A percentile compares a stretch with the other conserved stretches of the same genome.
Conservation (phyloP, 805 yeast species). For the Priceomyces medius region DNA sequence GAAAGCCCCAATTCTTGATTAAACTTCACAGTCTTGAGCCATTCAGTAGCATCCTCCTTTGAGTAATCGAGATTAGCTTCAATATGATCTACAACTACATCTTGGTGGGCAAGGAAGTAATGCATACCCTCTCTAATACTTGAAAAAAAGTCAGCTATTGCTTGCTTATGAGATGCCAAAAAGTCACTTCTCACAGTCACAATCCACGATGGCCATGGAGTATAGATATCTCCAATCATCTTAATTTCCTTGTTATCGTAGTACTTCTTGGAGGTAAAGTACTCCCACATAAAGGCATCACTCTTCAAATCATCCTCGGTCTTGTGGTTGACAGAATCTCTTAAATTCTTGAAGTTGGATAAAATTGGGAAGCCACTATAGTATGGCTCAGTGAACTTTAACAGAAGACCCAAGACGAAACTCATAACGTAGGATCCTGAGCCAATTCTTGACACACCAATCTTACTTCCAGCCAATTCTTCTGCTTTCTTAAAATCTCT, state of each 20-base stretch:
- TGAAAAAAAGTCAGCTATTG: constrained; percentile 39
- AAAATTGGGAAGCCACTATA: constrained; percentile 54
- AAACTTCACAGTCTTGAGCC: constrained; percentile 80
- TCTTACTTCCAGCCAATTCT: constrained; percentile 58
- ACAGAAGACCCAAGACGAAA: constrained; percentile 69
- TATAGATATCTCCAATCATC: constrained; percentile 80
- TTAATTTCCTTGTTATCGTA: constrained; percentile 79
- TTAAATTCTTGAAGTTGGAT: constrained; percentile 68
- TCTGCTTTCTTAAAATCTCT: constrained; percentile 55
- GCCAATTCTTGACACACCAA: constrained; percentile 86
- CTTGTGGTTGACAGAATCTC: constrained; percentile 72
- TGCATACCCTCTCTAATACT: constrained; percentile 67
- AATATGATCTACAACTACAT: constrained; percentile 68
- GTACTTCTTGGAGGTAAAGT: constrained; percentile 83
- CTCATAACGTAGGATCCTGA: constrained; percentile 93
- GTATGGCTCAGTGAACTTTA: constrained; percentile 52
- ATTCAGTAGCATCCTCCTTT: constrained; percentile 70
- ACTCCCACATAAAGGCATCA: constrained; percentile 96
- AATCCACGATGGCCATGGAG: constrained; percentile 98
- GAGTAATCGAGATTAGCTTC: constrained; percentile 70
- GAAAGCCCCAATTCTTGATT: constrained; percentile 37
- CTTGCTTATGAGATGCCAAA: constrained; percentile 23
- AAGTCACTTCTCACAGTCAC: constrained; percentile 52
- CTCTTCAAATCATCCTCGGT: constrained; percentile 43
- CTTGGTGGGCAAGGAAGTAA: constrained; percentile 58